Evolutionary conservation across 1,284 basidiomycete genomes (phyloP), one percentile per base, ranked within the genome.

Genomic region (Irpex lacteus): DNA sequence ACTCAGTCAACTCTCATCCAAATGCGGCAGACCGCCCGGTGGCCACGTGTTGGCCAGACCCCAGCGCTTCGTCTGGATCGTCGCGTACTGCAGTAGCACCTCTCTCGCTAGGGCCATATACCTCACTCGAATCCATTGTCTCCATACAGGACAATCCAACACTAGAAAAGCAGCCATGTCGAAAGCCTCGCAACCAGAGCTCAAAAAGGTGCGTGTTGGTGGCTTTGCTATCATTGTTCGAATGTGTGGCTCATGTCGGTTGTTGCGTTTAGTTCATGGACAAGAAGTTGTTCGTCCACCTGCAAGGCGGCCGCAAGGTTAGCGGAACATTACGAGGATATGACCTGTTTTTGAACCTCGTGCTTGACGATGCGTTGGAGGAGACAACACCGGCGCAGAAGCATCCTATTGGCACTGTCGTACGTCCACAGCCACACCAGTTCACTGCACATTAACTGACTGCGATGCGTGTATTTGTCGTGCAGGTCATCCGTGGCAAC

Each of bases 301-400:
- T 99, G 5, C 97, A 99, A 76, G 98, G 96, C 61, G 95, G 95
- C 64, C 91, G 97, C 72, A 95, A 94, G 84, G 92, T 99, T 72
- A 95, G 94, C 78, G 97, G 97, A 63, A 90, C 90, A n/a, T 81
- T 99, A 63, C 90, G 98, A 67, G 97, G 97, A 47, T 99, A 97
- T 78, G 98, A 99, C 83, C 91, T 99, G 71, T 99, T 99, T 83
- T 82, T 99, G 76, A 99, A 99, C 78, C 85, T 99, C 52, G 97
- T 99, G 66, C 88, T 99, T 74, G 97, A 99, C 76, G 94, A 98
- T 72, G 94, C 95, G 13, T 79, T 91, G 71, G 98, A 99, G 79
- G 96, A 98, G 81, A 88, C 91, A 0, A 90, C 88, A 8, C 90
- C 89, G 44, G 94, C 90, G n/a, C 90, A 96, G 80, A 95, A 94